Conservation (phyloP, 495 filamentous ascomycete genomes). For the Neurospora sp. region DNA sequence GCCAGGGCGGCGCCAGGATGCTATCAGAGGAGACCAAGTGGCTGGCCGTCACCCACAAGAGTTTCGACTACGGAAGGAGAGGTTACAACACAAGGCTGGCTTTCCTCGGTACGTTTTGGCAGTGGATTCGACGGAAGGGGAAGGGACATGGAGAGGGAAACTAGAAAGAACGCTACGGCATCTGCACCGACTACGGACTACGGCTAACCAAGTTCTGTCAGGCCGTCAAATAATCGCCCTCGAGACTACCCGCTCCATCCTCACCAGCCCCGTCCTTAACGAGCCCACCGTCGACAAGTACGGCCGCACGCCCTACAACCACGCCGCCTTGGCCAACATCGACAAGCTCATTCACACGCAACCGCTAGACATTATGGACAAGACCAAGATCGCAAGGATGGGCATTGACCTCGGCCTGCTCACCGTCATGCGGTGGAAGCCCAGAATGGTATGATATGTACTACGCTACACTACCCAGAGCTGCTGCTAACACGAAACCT, state of each 20-base stretch:
- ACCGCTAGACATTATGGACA: conserved; percentile 45
- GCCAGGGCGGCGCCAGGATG: conserved; percentile 54
- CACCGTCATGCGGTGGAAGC: conserved; percentile 78
- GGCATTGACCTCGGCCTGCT: conserved; percentile 58
- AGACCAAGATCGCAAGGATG: conserved; percentile 52
- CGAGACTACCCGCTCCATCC: conserved; percentile 63
- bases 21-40: conserved; percentile 89
- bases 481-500: conserved; percentile 7
- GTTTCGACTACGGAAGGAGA: conserved; percentile 88
- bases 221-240: conserved; percentile 73
- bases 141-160: neutral
- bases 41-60: conserved; percentile 96
- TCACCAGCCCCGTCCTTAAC: conserved; percentile 32
- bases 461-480: neutral
- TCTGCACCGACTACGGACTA: conserved; percentile 3
- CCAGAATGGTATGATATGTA: conserved; percentile 41
- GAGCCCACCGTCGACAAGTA: conserved; percentile 29
- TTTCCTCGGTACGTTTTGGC: conserved; percentile 60
- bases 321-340: conserved; percentile 63
- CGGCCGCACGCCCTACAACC: conserved; percentile 56
- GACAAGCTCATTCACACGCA: conserved; percentile 51
- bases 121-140: conserved; percentile 50
- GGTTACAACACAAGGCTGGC: conserved; percentile 90
- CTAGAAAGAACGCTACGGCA: neutral
- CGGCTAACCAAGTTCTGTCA: conserved; percentile 18